These are phyloP conservation scores for Butyriboletus pseudospeciosus DNA, from an alignment of 1,284 basidiomycete species.

Conservation along the genomic window DNA sequence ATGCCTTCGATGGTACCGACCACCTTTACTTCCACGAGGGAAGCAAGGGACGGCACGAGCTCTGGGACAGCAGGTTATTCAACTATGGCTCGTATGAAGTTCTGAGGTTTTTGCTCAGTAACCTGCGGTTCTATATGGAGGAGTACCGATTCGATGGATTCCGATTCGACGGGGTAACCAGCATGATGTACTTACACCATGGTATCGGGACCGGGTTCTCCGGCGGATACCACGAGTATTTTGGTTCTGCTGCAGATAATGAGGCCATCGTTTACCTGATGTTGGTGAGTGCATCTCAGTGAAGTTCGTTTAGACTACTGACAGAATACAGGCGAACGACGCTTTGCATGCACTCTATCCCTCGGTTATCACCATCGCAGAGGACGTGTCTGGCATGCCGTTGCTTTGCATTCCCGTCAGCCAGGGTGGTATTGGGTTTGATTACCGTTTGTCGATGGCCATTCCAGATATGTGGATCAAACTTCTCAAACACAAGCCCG, in stretches of 20 bases:
- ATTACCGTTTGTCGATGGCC: conserved; percentile 97
- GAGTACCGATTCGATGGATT: conserved; percentile 96
- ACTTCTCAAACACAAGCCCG: conserved; percentile 86
- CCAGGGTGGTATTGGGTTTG: conserved; percentile 92
- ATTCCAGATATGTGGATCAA: conserved; percentile 99
- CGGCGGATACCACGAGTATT: conserved; percentile 98
- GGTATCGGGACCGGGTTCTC: conserved; percentile 98
- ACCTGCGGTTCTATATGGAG: conserved; percentile 93
- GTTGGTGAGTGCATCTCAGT: conserved; percentile 61
- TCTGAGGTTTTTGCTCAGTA: conserved; percentile 89
- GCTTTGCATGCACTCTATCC: conserved; percentile 83
- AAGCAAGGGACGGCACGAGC: conserved; percentile 83
- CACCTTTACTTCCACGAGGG: conserved; percentile 98
- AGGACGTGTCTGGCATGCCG: conserved; percentile 99
- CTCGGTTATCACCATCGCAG: conserved; percentile 84
- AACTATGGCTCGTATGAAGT: conserved; percentile 97
- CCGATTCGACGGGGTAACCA: conserved; percentile 97
- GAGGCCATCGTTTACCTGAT: conserved; percentile 95
- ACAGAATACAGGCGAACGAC: conserved; percentile 77
- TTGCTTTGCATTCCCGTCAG: conserved; percentile 78
- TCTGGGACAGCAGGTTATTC: conserved; percentile 96
- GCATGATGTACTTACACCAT: conserved; percentile 98
- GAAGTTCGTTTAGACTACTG: conserved; percentile 1
- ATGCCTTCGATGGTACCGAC: conserved; percentile 94
- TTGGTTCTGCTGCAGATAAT: conserved; percentile 78